phyloP scores from a whole-genome alignment of 176 grass and related monocot genomes.

The Otatea glauca region DNA sequence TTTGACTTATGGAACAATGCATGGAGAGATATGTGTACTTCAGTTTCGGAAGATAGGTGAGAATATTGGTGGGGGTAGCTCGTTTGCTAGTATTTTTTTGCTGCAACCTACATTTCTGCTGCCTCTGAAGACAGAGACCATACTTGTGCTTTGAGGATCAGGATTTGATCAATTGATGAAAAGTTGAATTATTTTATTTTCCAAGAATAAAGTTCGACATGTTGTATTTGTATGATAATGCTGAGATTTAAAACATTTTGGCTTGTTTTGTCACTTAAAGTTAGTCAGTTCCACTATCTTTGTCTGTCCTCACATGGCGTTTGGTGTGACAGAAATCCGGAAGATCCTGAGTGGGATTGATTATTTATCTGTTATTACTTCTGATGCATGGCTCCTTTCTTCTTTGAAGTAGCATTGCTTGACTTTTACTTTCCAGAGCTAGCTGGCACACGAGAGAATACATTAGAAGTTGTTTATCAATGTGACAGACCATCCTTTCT shows the following conservation, averaged over 20 bases:
- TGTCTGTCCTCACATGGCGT: neutral
- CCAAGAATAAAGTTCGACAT: neutral
- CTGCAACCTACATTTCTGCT: neutral
- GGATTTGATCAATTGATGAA: neutral
- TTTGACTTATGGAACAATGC: neutral
- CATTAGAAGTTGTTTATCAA: neutral
- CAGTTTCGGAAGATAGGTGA: neutral
- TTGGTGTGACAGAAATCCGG: neutral
- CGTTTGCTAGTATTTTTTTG: neutral
- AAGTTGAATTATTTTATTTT: neutral
- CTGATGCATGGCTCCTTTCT: neutral
- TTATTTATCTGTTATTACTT: neutral
- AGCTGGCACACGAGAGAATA: neutral
- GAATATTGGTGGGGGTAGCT: conserved; percentile 1
- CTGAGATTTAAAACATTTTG: neutral
- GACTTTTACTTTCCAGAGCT: neutral
- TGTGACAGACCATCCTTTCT: neutral
- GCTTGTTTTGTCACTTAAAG: neutral
- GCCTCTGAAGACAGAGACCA: neutral
- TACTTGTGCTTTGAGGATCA: conserved; percentile 7
- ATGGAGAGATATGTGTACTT: neutral
- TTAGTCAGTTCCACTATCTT: neutral
- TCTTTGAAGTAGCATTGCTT: neutral
- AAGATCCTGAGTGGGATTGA: neutral
- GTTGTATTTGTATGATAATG: neutral